Evolutionary conservation across 2,329 filamentous ascomycete genomes (phyloP).

Genomic region (Elsinoe ampelina): DNA sequence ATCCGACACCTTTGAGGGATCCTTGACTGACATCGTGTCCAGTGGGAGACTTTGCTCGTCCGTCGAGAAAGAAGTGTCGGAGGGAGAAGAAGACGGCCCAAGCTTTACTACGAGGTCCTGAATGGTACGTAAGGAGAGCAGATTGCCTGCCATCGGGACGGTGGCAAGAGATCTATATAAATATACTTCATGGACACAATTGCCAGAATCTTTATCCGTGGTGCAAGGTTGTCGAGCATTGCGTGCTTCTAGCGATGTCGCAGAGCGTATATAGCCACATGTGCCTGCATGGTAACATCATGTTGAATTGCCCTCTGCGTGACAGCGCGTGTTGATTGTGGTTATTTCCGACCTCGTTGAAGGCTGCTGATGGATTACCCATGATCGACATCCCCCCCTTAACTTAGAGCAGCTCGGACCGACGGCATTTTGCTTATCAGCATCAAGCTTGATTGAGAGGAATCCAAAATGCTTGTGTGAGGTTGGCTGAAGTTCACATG

Average conservation of each 20-base stretch:
- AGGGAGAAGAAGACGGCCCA: not conserved
- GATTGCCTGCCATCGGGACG: no score
- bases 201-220: no score
- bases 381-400: not conserved
- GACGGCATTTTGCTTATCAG: conserved; percentile 20
- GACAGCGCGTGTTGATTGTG: not conserved
- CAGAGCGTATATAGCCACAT: not conserved
- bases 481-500: not conserved
- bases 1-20: not conserved
- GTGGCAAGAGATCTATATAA: not conserved
- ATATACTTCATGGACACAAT: not conserved
- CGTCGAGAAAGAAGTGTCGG: not conserved
- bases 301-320: not conserved
- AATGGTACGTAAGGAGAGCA: no score
- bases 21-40: not conserved
- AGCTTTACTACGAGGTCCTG: no score
- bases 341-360: not conserved
- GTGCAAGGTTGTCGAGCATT: not conserved
- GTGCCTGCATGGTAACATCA: not conserved
- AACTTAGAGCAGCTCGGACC: conserved; percentile 16
- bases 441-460: not conserved
- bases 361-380: not conserved
- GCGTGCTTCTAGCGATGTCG: not conserved
- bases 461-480: not conserved
- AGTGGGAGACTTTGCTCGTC: not conserved